Evolutionary conservation across 805 yeast genomes (phyloP).

Genomic region (Ogataea methylovora): DNA sequence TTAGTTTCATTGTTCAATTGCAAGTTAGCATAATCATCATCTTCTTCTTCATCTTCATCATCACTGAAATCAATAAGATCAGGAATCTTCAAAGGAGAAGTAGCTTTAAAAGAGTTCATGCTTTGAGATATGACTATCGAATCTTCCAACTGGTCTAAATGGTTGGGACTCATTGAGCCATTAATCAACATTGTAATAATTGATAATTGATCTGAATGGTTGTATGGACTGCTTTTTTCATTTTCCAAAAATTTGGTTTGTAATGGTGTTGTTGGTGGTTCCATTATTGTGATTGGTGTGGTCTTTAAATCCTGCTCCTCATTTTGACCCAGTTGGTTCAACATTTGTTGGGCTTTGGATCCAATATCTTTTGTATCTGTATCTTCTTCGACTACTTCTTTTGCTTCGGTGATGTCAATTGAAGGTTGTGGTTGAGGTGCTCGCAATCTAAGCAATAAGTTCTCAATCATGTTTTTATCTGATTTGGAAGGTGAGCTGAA

Average conservation of each 20-base stretch:
- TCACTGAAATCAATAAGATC: neutral
- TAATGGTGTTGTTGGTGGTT: no score
- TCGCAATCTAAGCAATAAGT: slow-evolving; percentile 15
- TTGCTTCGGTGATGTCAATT: neutral
- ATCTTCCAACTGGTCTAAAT: no score
- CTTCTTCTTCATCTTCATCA: neutral
- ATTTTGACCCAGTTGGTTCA: slow-evolving; percentile 7
- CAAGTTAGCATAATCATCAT: no score
- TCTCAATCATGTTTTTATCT: slow-evolving; percentile 13
- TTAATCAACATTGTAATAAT: slow-evolving; percentile 16
- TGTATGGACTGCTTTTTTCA: no score
- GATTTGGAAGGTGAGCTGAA: neutral
- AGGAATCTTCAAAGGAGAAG: slow-evolving; percentile 4
- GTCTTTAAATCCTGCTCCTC: no score
- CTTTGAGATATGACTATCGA: no score
- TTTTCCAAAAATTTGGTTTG: no score
- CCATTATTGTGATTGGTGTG: no score
- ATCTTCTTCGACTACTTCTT: slow-evolving; percentile 3
- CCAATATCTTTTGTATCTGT: slow-evolving; percentile 10
- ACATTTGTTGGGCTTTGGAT: slow-evolving; percentile 15
- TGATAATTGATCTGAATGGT: slow-evolving; percentile 9
- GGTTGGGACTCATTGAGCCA: slow-evolving; percentile 13
- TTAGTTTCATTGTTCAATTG: no score
- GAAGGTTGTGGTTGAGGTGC: no score
- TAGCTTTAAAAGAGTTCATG: neutral